phyloP scores from a whole-genome alignment of 306 rosid species.

The Notholithocarpus densiflorus region DNA sequence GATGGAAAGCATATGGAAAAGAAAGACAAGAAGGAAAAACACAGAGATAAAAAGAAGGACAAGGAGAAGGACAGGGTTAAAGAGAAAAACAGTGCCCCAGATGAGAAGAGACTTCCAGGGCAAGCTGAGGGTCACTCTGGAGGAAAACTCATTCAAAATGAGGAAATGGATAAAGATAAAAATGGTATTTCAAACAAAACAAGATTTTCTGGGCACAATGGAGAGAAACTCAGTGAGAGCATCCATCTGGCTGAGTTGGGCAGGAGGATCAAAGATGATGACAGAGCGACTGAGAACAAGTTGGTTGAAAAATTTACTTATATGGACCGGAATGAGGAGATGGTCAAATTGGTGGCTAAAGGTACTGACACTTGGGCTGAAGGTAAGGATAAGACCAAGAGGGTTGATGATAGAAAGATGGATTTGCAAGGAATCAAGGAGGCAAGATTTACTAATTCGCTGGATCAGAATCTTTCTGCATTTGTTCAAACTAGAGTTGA shows the following conservation, averaged over 20 bases:
- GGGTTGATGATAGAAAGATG: slow-evolving; percentile 37
- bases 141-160: slow-evolving; percentile 46
- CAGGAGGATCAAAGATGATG: slow-evolving; percentile 53
- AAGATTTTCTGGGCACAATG: slow-evolving; percentile 47
- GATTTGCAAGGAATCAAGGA: slow-evolving; percentile 47
- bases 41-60: slow-evolving; percentile 67
- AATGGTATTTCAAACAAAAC: slow-evolving; percentile 38
- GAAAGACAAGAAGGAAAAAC: slow-evolving; percentile 73
- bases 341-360: slow-evolving; percentile 54
- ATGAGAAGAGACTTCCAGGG: slow-evolving; percentile 51
- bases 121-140: slow-evolving; percentile 37
- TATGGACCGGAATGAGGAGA: slow-evolving; percentile 54
- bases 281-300: slow-evolving; percentile 43
- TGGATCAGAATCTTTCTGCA: slow-evolving; percentile 37
- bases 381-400: slow-evolving; percentile 54
- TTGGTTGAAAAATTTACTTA: slow-evolving; percentile 42
- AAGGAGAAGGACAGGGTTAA: slow-evolving; percentile 42
- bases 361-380: slow-evolving; percentile 35
- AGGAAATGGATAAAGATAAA: slow-evolving; percentile 37
- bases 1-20: slow-evolving; percentile 68
- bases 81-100: slow-evolving; percentile 41
- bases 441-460: slow-evolving; percentile 33
- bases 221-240: slow-evolving; percentile 53
- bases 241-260: slow-evolving; percentile 56
- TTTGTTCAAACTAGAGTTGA: slow-evolving; percentile 48